Percentiles rank a stretch among this genome's conserved stretches.
Conservation (phyloP, 192 early-diverging fungal genomes). For the Podila epicladia region DNA sequence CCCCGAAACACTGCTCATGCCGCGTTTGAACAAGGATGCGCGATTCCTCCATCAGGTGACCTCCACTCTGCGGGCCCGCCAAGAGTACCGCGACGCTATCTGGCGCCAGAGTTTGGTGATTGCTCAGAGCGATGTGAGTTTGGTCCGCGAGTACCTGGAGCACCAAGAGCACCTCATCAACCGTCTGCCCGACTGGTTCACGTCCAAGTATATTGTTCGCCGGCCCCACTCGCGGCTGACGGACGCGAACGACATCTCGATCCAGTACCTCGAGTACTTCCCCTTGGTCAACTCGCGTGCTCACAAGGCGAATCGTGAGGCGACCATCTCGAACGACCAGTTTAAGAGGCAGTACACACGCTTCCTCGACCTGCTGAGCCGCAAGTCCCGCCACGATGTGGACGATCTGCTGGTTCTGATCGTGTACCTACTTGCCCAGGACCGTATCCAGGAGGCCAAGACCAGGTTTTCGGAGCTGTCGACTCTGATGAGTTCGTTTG, state of each 20-base stretch:
- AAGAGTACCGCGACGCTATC: constrained; percentile 26
- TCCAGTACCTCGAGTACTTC: constrained; percentile 47
- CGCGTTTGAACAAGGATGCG: constrained; percentile 27
- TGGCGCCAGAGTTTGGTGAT: constrained; percentile 48
- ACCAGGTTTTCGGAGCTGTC: constrained; percentile 13
- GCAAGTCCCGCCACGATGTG: constrained; percentile 28
- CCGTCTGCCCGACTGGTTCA: constrained; percentile 29
- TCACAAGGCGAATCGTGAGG: constrained; percentile 34
- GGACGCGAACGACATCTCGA: background rate
- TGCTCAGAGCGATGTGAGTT: constrained; percentile 9
- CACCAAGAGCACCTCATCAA: background rate
- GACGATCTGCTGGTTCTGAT: constrained; percentile 48
- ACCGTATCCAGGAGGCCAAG: constrained; percentile 57
- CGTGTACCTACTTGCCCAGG: constrained; percentile 58
- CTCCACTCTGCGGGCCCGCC: constrained; percentile 24
- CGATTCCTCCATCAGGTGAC: constrained; percentile 35
- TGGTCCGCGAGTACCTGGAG: constrained; percentile 47
- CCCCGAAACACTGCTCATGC: constrained; percentile 10
- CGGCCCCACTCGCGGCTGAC: constrained; percentile 16
- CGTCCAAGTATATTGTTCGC: constrained; percentile 18
- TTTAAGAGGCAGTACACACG: constrained; percentile 49
- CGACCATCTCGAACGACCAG: constrained; percentile 50
- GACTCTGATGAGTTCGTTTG: background rate
- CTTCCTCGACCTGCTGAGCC: constrained; percentile 46
- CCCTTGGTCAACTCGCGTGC: constrained; percentile 58